phyloP scores from a whole-genome alignment of 306 rosid genomes.

The Sicyos edulis region DNA sequence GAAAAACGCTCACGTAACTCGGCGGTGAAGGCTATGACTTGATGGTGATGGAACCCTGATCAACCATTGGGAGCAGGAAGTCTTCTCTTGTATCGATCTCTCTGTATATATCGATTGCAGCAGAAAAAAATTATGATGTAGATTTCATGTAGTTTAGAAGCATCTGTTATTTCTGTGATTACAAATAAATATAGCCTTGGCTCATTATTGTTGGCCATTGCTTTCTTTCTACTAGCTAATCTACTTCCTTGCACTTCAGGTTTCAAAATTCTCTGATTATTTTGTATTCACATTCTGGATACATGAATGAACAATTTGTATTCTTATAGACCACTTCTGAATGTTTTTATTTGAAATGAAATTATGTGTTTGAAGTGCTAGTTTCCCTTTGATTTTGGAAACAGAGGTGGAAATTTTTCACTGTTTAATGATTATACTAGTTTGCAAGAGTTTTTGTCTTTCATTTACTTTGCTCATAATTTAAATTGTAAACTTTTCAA shows the following conservation, averaged over 20 bases:
- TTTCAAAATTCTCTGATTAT: constrained; percentile 1
- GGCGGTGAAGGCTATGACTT: not conserved
- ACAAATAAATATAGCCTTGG: constrained; percentile 8
- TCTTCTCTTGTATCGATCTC: not conserved
- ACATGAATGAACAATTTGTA: not conserved
- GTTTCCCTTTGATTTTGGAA: not conserved
- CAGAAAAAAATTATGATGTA: not conserved
- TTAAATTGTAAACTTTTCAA: not conserved
- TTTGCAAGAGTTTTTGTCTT: not conserved
- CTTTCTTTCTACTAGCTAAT: constrained; percentile 1
- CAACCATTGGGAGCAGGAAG: constrained; percentile 1
- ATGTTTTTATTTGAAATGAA: not conserved
- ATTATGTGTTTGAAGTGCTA: not conserved
- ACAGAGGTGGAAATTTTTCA: not conserved
- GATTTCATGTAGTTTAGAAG: constrained; percentile 15
- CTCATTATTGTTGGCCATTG: constrained; percentile 15
- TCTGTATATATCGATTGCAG: constrained; percentile 13
- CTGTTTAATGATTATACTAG: not conserved
- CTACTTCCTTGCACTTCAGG: not conserved
- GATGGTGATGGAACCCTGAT: constrained; percentile 4
- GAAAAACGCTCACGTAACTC: not conserved
- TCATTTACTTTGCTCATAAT: too few relatives aligned
- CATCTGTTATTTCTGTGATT: not conserved
- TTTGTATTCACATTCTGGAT: not conserved
- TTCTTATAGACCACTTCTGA: not conserved